Percentiles rank a stretch among this genome's conserved stretches.
Conservation (phyloP, 371 early-diverging fungal genomes). For the Zychaea mexicana region DNA sequence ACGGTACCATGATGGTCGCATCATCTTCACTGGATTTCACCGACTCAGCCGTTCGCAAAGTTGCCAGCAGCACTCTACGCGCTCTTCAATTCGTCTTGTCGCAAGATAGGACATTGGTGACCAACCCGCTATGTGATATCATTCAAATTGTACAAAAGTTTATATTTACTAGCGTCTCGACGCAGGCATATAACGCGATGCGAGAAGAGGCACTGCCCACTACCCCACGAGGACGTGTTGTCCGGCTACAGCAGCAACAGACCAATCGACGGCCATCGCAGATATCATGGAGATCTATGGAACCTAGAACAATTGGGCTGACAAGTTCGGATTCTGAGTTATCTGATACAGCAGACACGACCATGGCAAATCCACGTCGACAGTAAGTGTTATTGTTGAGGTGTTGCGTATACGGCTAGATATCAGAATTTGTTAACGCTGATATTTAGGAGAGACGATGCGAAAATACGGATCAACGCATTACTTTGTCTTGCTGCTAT, state of each 20-base stretch:
- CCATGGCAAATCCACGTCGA: slow-evolving; percentile 24
- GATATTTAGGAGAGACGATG: slow-evolving; percentile 40
- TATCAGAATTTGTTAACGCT: too few relatives aligned
- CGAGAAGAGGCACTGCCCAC: not conserved
- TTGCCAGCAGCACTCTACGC: slow-evolving; percentile 53
- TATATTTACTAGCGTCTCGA: slow-evolving; percentile 46
- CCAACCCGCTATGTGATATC: slow-evolving; percentile 48
- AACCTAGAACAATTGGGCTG: slow-evolving; percentile 8
- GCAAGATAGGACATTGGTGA: slow-evolving; percentile 44
- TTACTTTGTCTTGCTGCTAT: slow-evolving; percentile 57
- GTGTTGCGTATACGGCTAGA: not conserved
- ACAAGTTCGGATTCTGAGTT: slow-evolving; percentile 66
- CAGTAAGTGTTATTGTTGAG: slow-evolving; percentile 12
- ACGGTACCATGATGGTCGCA: slow-evolving; percentile 41
- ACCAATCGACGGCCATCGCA: slow-evolving; percentile 5
- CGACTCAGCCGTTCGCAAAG: slow-evolving; percentile 47
- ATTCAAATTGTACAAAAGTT: slow-evolving; percentile 48
- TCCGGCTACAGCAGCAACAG: slow-evolving; percentile 1
- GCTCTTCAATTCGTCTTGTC: slow-evolving; percentile 49
- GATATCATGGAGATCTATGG: slow-evolving; percentile 23
- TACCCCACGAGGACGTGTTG: not conserved
- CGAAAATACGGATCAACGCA: slow-evolving; percentile 62
- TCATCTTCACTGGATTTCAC: slow-evolving; percentile 33
- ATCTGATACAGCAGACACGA: slow-evolving; percentile 57
- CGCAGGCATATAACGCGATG: slow-evolving; percentile 28